Percentiles rank a stretch among this genome's conserved stretches.
Evolutionary conservation across 2,329 filamentous ascomycete genomes (phyloP).

Genomic region (Sclerotiophoma versabilis): DNA sequence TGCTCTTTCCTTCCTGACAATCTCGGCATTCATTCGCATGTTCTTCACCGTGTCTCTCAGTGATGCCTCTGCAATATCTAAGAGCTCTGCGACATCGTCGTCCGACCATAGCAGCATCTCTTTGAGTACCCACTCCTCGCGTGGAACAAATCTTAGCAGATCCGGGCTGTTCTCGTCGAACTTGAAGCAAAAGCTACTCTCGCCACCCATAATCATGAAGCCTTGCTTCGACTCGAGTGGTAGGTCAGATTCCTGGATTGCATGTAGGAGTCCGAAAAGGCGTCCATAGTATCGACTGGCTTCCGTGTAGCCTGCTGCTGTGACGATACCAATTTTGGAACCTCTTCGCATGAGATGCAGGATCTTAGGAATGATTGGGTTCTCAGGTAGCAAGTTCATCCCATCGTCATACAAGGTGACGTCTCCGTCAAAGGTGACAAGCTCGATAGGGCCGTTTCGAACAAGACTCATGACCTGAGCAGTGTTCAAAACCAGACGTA

Average conservation of each 20-base stretch:
- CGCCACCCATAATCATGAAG: conserved; percentile 91
- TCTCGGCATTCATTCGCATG: conserved; percentile 77
- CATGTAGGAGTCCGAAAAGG: conserved; percentile 84
- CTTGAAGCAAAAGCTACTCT: conserved; percentile 93
- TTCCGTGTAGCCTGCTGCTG: conserved; percentile 92
- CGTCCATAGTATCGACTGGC: conserved; percentile 85
- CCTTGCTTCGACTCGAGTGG: conserved; percentile 74
- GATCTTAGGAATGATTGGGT: conserved; percentile 75
- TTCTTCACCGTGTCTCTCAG: conserved; percentile 81
- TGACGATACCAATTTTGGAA: conserved; percentile 92
- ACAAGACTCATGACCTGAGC: conserved; percentile 94
- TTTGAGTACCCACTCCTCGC: conserved; percentile 74
- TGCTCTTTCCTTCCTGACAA: conserved; percentile 84
- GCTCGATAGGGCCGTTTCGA: conserved; percentile 72
- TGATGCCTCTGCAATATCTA: conserved; percentile 87
- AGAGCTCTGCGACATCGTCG: conserved; percentile 76
- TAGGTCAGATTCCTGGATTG: conserved; percentile 71
- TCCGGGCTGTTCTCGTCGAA: conserved; percentile 71
- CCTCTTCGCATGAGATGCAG: conserved; percentile 76
- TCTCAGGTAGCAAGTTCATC: conserved; percentile 74
- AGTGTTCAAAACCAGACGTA: conserved; percentile 90
- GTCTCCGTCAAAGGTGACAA: conserved; percentile 97
- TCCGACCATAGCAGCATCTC: conserved; percentile 82
- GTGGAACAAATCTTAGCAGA: conserved; percentile 71
- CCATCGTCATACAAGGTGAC: conserved; percentile 91